Percentiles rank a stretch among this genome's conserved stretches.
Conservation (phyloP, 225 moss, liverwort and hornwort species). For the Marchantia polymorpha region DNA sequence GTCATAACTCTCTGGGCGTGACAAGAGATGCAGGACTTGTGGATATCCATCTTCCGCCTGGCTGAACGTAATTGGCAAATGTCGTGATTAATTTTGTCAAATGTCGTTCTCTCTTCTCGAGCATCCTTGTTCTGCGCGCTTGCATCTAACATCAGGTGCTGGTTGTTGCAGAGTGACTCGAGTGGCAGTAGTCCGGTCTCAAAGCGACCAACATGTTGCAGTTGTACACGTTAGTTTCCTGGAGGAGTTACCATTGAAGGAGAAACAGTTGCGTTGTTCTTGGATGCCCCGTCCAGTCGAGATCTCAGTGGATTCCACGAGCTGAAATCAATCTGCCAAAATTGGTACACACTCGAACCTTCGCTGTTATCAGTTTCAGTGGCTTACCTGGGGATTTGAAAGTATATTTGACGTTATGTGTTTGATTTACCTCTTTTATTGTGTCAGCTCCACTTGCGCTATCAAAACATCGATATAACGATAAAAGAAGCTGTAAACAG, state of each 20-base stretch:
- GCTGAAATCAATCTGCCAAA: neutral
- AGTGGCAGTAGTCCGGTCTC: neutral
- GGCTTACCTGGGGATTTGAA: too few relatives aligned
- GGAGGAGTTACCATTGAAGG: neutral
- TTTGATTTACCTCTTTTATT: too few relatives aligned
- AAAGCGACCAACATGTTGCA: neutral
- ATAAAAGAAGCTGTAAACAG: too few relatives aligned
- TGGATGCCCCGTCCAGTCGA: neutral
- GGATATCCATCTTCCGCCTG: too few relatives aligned
- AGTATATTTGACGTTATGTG: too few relatives aligned
- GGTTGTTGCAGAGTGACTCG: neutral
- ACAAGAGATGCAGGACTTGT: neutral
- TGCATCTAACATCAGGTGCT: neutral
- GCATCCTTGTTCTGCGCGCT: too few relatives aligned
- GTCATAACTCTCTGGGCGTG: neutral
- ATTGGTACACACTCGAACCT: neutral
- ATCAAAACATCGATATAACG: neutral
- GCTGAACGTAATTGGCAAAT: neutral
- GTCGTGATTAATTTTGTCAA: too few relatives aligned
- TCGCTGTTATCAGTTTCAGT: too few relatives aligned
- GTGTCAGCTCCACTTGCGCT: neutral
- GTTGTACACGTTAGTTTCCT: neutral
- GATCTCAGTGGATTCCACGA: neutral
- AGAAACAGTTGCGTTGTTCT: neutral
- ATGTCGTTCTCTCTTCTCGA: neutral